Evolutionary conservation across 2,329 filamentous ascomycete genomes (phyloP).

Genomic region (Pyricularia grisea): DNA sequence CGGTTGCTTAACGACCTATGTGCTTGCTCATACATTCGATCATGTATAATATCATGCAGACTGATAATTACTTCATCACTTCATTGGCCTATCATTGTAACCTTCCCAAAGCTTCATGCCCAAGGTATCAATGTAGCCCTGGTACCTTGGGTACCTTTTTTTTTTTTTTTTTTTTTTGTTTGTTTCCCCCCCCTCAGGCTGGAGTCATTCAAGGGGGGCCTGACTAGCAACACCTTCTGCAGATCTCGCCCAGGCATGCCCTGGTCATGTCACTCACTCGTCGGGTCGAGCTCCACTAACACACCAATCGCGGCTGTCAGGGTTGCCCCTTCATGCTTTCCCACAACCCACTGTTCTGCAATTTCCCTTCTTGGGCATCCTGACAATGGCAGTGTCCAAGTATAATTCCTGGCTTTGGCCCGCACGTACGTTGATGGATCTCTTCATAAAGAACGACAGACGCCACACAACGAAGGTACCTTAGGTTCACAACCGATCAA

Average conservation of each 20-base stretch:
- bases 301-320: background rate
- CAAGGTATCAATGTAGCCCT: too few species aligned
- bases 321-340: background rate
- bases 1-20: background rate
- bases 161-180: background rate
- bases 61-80: too few species aligned
- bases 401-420: background rate
- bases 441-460: conserved; percentile 5
- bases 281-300: background rate
- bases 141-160: background rate
- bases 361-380: background rate
- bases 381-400: background rate
- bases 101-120: background rate
- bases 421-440: background rate
- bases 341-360: background rate
- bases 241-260: background rate
- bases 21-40: background rate
- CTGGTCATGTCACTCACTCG: background rate
- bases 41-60: background rate
- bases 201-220: background rate
- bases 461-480: background rate
- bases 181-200: background rate
- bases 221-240: conserved; percentile 1
- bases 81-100: too few species aligned
- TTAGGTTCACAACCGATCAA: background rate